Base-by-base conservation (phyloP, 2,329 filamentous ascomycete species). In the Dryadomyces sulphureus region DNA sequence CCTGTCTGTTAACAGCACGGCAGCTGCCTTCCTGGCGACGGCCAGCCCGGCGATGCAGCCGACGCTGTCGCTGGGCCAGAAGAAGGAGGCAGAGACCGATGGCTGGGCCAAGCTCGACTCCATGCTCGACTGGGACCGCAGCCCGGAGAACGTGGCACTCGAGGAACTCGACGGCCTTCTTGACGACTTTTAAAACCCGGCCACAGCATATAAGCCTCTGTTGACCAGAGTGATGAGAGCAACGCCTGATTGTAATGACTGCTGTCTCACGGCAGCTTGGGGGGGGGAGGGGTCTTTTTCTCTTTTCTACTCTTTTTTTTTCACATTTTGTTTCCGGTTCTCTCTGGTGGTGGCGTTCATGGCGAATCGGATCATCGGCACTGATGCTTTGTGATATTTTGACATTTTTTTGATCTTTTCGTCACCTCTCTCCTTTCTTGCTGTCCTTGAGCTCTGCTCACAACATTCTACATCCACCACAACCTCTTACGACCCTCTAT, bases 101-200 rank as follows among this genome's bases (percentile, higher is more conserved):
- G 61, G 55, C 48, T 70, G 67, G 65, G 58, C 62, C 34, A 67
- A 67, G 52, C 49, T 70, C 14, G 68, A 70, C 46, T 57, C 56
- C 49, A 58, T 65, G 49, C 57, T 69, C 48, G 72, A 77, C 54
- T 75, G 77, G 65, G 81, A 83, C 57, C 73, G 73, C 59, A 87
- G 80, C 59, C 88, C 89, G 1, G 92, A 96, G 66, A 84, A 79
- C 53, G 81, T 96, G 54, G 88, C 93, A 61, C 76, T 96, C 42
- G 87, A 94, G 41, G 92, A 98, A 68, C 78, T 96, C 21, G 90
- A 96, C 58, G 79, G 84, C 55, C 75, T 95, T 60, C 76, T 95
- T 56, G 81, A 84, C 58, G 80, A 77, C 54, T 86, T 79, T 61
- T 87, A 65, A 72, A 19, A 8, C 24, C 9, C 4, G 16, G 19